phyloP scores from a whole-genome alignment of 2,329 filamentous ascomycete species.

The Zymoseptoria pseudotritici region DNA sequence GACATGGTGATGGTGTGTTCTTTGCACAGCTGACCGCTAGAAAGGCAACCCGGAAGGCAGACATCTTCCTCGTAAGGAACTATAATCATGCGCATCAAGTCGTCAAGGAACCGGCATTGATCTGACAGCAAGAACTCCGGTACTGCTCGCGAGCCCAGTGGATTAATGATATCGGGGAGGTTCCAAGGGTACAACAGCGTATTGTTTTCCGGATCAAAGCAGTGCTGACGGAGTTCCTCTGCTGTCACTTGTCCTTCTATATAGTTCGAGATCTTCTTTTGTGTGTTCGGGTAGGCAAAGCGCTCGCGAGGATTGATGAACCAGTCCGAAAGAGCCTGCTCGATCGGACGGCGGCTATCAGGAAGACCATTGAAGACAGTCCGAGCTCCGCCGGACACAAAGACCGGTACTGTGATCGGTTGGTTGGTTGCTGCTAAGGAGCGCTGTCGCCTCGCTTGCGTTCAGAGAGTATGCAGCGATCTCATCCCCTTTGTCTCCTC shows the following conservation, averaged over 20 bases:
- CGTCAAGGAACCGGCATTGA: conserved; percentile 9
- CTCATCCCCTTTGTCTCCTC: background rate
- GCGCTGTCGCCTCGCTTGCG: background rate
- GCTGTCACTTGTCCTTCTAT: background rate
- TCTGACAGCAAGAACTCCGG: conserved; percentile 7
- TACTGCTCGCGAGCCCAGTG: conserved; percentile 1
- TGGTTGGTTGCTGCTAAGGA: conserved; percentile 2
- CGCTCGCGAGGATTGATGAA: background rate
- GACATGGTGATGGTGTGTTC: conserved; percentile 1
- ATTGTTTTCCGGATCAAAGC: background rate
- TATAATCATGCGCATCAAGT: conserved; percentile 5
- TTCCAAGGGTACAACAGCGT: conserved; percentile 7
- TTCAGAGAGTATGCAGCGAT: conserved; percentile 3
- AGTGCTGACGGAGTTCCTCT: background rate
- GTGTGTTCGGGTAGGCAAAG: background rate
- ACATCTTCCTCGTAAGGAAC: background rate
- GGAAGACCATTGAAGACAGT: background rate
- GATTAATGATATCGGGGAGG: conserved; percentile 11
- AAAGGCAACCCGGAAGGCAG: conserved; percentile 3
- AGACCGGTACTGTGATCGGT: conserved; percentile 5
- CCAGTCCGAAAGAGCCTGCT: conserved; percentile 7
- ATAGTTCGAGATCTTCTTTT: too few relatives aligned
- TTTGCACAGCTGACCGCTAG: background rate
- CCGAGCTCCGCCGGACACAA: conserved; percentile 7
- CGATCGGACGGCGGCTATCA: conserved; percentile 3